These are phyloP conservation scores for Micractinium sp. DNA, from an alignment of 139 green algal species.

Conservation along the genomic window DNA sequence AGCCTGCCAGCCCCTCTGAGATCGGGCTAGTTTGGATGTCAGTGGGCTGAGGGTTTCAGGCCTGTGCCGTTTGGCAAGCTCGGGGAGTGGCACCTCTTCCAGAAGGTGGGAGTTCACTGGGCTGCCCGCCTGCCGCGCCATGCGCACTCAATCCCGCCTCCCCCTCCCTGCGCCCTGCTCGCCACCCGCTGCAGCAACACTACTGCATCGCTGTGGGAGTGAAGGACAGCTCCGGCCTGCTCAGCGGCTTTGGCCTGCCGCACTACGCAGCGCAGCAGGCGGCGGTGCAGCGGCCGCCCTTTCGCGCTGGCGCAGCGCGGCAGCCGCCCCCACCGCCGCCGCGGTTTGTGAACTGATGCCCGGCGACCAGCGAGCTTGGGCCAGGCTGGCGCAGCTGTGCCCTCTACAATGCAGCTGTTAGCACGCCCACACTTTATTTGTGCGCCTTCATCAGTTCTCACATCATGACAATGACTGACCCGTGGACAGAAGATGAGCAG, in stretches of 20 bases:
- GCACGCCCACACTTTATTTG: no score
- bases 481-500: no score
- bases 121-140: background rate
- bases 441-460: no score
- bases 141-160: background rate
- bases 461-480: no score
- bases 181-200: slow-evolving; percentile 71
- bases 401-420: no score
- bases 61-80: slow-evolving; percentile 90
- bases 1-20: no score
- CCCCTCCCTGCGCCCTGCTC: background rate
- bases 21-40: no score
- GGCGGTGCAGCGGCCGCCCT: background rate
- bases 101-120: slow-evolving; percentile 54
- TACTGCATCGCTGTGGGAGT: slow-evolving; percentile 86
- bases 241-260: slow-evolving; percentile 46
- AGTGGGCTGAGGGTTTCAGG: background rate
- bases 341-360: background rate
- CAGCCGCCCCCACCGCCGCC: no score
- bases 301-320: no score
- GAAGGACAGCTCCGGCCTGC: slow-evolving; percentile 46
- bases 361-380: no score
- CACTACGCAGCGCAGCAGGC: background rate
- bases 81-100: slow-evolving; percentile 96
- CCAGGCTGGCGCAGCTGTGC: no score